Percentiles rank a stretch among this genome's conserved stretches.
Evolutionary conservation across 1,139 yeast species (phyloP).

Genomic region (Suhomyces chickasaworum): DNA sequence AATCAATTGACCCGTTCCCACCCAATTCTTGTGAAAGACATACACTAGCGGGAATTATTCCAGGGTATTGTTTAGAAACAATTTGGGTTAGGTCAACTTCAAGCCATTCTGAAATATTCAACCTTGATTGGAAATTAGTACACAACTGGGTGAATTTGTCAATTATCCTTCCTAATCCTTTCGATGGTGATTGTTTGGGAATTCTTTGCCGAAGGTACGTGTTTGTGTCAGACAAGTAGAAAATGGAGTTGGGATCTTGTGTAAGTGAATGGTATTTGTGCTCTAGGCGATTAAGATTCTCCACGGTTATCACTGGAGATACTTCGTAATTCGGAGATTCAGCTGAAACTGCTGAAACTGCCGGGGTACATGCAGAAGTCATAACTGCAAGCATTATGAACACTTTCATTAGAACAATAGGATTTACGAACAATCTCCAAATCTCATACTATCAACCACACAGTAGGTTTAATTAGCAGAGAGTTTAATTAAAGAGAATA

Average conservation of each 20-base stretch:
- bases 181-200: background rate
- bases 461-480: no score
- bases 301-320: background rate
- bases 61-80: conserved; percentile 18
- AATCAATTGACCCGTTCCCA: conserved; percentile 22
- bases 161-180: background rate
- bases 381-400: no score
- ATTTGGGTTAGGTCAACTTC: conserved; percentile 16
- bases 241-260: background rate
- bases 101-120: conserved; percentile 18
- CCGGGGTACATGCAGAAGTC: no score
- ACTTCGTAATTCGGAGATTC: background rate
- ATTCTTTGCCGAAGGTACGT: background rate
- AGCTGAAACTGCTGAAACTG: no score
- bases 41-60: conserved; percentile 26
- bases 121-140: background rate
- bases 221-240: conserved; percentile 7
- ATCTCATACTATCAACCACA: no score
- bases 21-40: conserved; percentile 29
- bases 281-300: background rate
- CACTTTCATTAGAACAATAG: no score
- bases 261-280: conserved; percentile 1
- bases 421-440: no score
- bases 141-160: background rate
- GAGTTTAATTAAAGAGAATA: no score